Evolutionary conservation across 305 asterid species (phyloP).

Genomic region (Salvia sclarea): DNA sequence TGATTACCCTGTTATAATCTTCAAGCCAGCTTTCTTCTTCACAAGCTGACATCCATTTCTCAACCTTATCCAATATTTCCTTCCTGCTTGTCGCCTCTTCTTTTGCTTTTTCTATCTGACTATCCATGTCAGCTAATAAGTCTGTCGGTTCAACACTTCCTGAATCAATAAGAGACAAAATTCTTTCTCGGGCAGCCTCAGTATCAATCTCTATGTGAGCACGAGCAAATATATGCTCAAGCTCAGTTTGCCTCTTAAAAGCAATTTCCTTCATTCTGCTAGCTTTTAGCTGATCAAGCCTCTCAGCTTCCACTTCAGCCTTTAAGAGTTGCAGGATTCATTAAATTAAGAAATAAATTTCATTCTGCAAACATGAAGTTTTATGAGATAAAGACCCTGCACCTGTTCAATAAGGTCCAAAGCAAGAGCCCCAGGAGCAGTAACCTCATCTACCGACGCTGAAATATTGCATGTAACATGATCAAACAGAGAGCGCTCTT

Average conservation of each 20-base stretch:
- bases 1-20: conserved; percentile 78
- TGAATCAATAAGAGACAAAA: conserved; percentile 76
- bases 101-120: conserved; percentile 79
- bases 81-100: conserved; percentile 90
- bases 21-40: conserved; percentile 99
- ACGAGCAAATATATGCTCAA: conserved; percentile 78
- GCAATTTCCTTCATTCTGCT: conserved; percentile 98
- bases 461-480: conserved; percentile 89
- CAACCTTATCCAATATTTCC: conserved; percentile 97
- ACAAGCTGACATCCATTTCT: conserved; percentile 99
- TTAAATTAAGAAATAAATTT: conserved; percentile 1
- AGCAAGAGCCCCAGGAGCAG: conserved; percentile 82
- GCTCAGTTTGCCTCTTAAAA: conserved; percentile 88
- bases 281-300: conserved; percentile 91
- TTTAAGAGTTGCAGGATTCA: conserved; percentile 33
- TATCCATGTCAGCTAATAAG: conserved; percentile 89
- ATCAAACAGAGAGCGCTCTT: conserved; percentile 73
- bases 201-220: conserved; percentile 90
- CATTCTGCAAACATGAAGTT: conserved; percentile 4
- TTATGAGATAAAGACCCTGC: conserved; percentile 21
- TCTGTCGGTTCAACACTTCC: conserved; percentile 85
- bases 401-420: conserved; percentile 87
- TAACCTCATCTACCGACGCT: conserved; percentile 87
- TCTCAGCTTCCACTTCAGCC: conserved; percentile 96
- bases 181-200: conserved; percentile 74